Conservation (phyloP, 1,284 basidiomycete species). For the Rhodotorula sp. region DNA sequence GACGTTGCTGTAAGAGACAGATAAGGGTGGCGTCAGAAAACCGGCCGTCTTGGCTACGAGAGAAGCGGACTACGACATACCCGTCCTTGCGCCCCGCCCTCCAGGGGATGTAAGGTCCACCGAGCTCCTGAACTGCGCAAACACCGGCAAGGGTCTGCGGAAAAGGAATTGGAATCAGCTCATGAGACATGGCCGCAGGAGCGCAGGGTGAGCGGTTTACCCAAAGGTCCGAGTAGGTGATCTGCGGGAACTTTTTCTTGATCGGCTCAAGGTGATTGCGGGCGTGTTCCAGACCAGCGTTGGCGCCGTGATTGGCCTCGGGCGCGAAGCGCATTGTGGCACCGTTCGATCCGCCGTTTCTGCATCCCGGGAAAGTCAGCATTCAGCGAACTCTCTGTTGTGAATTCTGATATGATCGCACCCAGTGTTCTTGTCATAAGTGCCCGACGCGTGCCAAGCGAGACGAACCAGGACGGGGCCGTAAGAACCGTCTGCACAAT, state of each 20-base stretch:
- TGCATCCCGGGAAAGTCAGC: background rate
- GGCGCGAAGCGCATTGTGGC: constrained; percentile 44
- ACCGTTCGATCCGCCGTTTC: constrained; percentile 36
- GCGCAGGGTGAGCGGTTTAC: background rate
- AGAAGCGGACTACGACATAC: constrained; percentile 2
- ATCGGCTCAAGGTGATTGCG: constrained; percentile 41
- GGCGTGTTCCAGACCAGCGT: constrained; percentile 38
- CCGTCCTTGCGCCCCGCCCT: constrained; percentile 50
- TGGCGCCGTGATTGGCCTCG: constrained; percentile 44
- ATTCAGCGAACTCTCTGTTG: too few relatives aligned
- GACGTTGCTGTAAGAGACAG: constrained; percentile 17
- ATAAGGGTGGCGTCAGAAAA: background rate
- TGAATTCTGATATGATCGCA: background rate
- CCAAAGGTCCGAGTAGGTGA: constrained; percentile 41
- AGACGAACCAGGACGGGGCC: constrained; percentile 88
- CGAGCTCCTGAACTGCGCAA: constrained; percentile 49
- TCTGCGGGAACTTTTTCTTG: constrained; percentile 42
- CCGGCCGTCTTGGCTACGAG: too few relatives aligned
- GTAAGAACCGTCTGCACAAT: constrained; percentile 73
- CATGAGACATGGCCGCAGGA: background rate
- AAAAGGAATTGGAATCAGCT: background rate
- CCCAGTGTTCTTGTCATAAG: constrained; percentile 61
- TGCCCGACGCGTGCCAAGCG: constrained; percentile 74
- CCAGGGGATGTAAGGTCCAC: constrained; percentile 47
- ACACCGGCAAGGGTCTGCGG: constrained; percentile 51